Evolutionary conservation across 768 basidiomycete genomes (phyloP).

Genomic region (Omphalotus guepiniiformis): DNA sequence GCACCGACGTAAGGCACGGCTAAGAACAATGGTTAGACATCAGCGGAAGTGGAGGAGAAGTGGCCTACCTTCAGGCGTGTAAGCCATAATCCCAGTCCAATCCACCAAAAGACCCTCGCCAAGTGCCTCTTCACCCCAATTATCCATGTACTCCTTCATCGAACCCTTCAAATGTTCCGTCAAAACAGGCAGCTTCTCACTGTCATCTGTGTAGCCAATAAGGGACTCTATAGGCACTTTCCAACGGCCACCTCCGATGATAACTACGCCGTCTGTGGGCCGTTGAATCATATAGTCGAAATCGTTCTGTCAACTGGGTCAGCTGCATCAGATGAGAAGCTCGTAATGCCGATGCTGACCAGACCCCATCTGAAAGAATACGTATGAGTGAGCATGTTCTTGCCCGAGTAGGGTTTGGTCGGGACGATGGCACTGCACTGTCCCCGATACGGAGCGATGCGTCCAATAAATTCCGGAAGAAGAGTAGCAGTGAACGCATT

Average conservation of each 20-base stretch:
- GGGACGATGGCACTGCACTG: constrained; percentile 18
- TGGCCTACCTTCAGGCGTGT: neutral
- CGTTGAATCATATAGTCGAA: constrained; percentile 19
- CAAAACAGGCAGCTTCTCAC: constrained; percentile 16
- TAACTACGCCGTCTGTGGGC: constrained; percentile 14
- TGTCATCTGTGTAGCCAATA: constrained; percentile 13
- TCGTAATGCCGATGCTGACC: neutral
- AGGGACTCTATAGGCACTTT: constrained; percentile 8
- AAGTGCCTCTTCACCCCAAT: constrained; percentile 18
- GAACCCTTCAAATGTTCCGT: constrained; percentile 18
- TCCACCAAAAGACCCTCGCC: constrained; percentile 13
- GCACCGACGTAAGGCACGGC: constrained; percentile 25
- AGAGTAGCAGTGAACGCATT: constrained; percentile 43
- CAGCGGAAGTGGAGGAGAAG: neutral
- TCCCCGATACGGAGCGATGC: constrained; percentile 16
- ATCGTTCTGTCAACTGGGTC: constrained; percentile 6
- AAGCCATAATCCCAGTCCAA: constrained; percentile 16
- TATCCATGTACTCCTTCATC: constrained; percentile 16
- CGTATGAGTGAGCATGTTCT: constrained; percentile 12
- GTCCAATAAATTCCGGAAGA: constrained; percentile 23
- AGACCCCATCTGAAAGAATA: constrained; percentile 12
- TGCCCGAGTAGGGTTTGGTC: constrained; percentile 14
- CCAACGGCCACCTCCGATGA: constrained; percentile 15
- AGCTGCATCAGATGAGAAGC: too few relatives aligned
- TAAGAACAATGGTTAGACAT: neutral